Evolutionary conservation across 331 rosid species (phyloP).

Genomic region (Prunus yedoensis): DNA sequence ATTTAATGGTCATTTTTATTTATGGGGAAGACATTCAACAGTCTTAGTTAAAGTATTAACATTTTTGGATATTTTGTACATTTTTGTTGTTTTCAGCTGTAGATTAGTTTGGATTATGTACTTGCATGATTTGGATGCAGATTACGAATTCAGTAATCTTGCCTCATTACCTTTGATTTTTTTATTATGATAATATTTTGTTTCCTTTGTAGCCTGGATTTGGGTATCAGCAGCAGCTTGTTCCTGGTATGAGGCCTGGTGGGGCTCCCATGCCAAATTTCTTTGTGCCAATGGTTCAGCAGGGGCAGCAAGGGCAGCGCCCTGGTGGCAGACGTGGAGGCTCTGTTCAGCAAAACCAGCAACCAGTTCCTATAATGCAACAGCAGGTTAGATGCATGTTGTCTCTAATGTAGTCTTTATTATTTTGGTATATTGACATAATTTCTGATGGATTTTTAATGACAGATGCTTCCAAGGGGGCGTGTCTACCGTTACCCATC

Average conservation of each 20-base stretch:
- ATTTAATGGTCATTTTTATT: background rate
- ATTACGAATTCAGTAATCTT: background rate
- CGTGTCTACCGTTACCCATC: constrained; percentile 90
- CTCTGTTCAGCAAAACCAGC: constrained; percentile 80
- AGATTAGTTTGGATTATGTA: background rate
- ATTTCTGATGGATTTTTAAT: constrained; percentile 14
- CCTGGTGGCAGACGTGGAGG: constrained; percentile 95
- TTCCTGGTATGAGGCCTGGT: constrained; percentile 99
- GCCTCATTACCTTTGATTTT: background rate
- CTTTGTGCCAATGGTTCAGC: constrained; percentile 96
- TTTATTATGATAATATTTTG: background rate
- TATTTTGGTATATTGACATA: background rate
- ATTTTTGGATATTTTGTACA: background rate
- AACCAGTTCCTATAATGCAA: constrained; percentile 81
- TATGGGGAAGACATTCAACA: background rate
- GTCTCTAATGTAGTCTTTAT: background rate
- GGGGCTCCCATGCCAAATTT: constrained; percentile 92
- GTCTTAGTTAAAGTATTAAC: background rate
- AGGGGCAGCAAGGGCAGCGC: constrained; percentile 92
- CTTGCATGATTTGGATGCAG: background rate
- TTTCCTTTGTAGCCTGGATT: constrained; percentile 71
- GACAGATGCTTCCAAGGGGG: constrained; percentile 88
- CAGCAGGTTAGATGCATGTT: constrained; percentile 61
- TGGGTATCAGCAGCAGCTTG: constrained; percentile 97
- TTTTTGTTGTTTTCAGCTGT: background rate